Base-by-base conservation (phyloP, 495 filamentous ascomycete genomes). In the Neurospora discreta region DNA sequence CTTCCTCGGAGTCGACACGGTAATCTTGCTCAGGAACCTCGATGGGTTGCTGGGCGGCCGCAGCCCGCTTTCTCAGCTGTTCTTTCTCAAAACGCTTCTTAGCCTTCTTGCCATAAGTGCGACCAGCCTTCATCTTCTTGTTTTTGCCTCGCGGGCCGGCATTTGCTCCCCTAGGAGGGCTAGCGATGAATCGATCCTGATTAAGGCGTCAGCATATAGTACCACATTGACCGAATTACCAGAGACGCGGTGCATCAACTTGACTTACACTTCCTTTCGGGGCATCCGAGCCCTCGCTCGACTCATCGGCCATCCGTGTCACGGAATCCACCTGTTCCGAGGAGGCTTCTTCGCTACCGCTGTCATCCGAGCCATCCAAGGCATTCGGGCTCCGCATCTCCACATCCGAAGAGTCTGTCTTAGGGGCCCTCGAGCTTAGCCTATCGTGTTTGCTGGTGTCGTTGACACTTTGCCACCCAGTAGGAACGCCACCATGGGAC, bases 401-500 rank as follows among this genome's bases (percentile, higher is more conserved):
- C 40, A 78, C 46, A 75, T 83, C 78, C 42, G 79, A 75, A 30
- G 75, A 74, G 23, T 71, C 39, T 26, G 75, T 42, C 71, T 80
- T 75, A 58, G 77, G 78, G 70, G 72, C 43, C 33, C 92, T 88
- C 7, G 86, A 85, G 39, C 84, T 81, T 71, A 96, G 83, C 9
- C 77, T 77, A 0, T 88, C 87, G 68, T 88, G 89, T 0, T 82
- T 76, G 67, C 84, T 90, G 70, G 84, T 84, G 0, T 89, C 86
- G 20, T 85, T 81, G 3, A 93, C 73, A 6, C 78, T 80, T n/a
- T 84, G 85, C 81, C 87, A 92, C 20, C 91, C 93, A 10, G 85
- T 84, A 3, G 91, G 91, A 36, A 93, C 79, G 67, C 82, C 77
- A 38, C 89, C 69, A 8, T 70, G 86, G 1, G 77, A 75, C 44